Conservation (phyloP, 768 basidiomycete species). For the Rhizopogon salebrosus region DNA sequence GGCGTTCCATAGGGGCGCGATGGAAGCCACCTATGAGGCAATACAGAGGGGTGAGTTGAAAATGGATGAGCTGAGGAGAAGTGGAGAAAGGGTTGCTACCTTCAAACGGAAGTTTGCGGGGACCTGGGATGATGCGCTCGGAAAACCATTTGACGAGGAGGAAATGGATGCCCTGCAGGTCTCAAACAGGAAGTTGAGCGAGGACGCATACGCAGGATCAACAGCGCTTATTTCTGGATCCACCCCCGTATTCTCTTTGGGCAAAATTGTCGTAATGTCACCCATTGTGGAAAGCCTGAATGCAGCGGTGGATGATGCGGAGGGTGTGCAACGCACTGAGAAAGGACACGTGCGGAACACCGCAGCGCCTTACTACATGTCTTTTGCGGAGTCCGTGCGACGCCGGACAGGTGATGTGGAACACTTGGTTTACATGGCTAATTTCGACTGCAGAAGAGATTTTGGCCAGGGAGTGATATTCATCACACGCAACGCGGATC, state of each 20-base stretch:
- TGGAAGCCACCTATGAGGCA: conserved; percentile 48
- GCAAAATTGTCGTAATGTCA: conserved; percentile 43
- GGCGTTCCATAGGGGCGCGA: conserved; percentile 44
- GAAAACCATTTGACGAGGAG: conserved; percentile 20
- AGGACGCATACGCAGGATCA: conserved; percentile 41
- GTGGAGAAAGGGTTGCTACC: conserved; percentile 39
- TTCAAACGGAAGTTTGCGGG: conserved; percentile 51
- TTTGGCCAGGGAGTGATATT: conserved; percentile 32
- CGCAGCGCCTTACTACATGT: conserved; percentile 49
- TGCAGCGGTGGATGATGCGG: conserved; percentile 55
- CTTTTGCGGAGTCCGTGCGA: conserved; percentile 39
- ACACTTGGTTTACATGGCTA: conserved; percentile 43
- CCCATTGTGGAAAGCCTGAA: conserved; percentile 56
- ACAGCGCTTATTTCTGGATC: conserved; percentile 43
- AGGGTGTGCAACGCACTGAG: conserved; percentile 36
- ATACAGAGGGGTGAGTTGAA: conserved; percentile 39
- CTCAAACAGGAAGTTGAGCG: conserved; percentile 37
- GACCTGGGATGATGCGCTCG: conserved; percentile 37
- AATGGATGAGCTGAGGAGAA: conserved; percentile 32
- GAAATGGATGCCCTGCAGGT: conserved; percentile 26
- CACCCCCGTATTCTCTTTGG: conserved; percentile 20
- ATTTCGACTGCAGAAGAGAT: neutral
- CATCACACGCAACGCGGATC: conserved; percentile 53
- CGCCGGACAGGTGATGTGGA: conserved; percentile 24
- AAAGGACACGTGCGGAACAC: conserved; percentile 49